These are phyloP conservation scores for Suillus variegatus DNA, from an alignment of 768 basidiomycete species.

Conservation along the genomic window DNA sequence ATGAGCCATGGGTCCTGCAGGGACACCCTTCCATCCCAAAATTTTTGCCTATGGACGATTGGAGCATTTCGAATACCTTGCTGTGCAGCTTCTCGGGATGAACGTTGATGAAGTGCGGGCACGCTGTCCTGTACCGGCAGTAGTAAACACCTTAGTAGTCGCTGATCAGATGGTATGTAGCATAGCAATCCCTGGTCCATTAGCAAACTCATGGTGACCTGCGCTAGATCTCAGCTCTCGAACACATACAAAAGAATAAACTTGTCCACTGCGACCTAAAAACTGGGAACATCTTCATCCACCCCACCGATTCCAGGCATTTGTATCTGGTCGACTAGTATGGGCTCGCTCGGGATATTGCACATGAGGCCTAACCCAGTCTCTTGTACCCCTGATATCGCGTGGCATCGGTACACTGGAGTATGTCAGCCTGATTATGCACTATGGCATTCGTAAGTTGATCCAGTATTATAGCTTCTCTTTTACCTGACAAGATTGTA, in stretches of 20 bases:
- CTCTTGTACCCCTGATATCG: not conserved
- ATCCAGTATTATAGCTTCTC: not conserved
- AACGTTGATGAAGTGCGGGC: conserved; percentile 17
- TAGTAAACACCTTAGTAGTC: not conserved
- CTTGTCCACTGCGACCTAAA: not conserved
- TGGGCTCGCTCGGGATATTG: not conserved
- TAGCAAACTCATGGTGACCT: not conserved
- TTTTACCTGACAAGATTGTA: not conserved
- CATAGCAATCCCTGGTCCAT: not conserved
- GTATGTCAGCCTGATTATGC: not conserved
- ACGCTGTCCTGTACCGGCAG: not conserved
- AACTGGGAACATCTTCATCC: not conserved
- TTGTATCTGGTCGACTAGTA: not conserved
- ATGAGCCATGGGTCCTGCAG: conserved; percentile 31
- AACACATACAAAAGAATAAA: not conserved
- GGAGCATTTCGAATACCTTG: conserved; percentile 37
- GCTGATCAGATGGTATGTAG: not conserved
- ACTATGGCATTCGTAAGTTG: not conserved
- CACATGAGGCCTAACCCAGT: not conserved
- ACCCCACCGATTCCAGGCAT: not conserved
- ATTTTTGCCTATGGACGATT: conserved; percentile 33
- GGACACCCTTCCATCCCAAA: conserved; percentile 35
- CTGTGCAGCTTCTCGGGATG: conserved; percentile 20
- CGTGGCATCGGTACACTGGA: not conserved
- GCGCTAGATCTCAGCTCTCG: not conserved